Evolutionary conservation across 192 early-diverging fungal genomes (phyloP).

Genomic region (Kickxella alabastrina): DNA sequence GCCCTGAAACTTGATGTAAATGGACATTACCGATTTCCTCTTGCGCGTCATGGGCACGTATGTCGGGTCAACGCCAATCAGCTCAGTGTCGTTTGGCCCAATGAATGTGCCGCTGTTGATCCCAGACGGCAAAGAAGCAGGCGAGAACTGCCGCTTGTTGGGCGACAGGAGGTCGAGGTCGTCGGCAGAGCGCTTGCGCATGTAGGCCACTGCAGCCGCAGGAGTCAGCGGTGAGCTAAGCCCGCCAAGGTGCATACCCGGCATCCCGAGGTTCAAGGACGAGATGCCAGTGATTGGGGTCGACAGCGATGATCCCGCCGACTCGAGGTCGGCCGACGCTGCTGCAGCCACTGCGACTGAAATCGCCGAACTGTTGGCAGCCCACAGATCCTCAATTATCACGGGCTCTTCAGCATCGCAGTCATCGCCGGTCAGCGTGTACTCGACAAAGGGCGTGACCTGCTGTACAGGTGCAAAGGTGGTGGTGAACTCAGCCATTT

Average conservation of each 20-base stretch:
- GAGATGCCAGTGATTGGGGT: slow-evolving; percentile 23
- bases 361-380: slow-evolving; percentile 5
- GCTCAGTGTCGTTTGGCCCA: slow-evolving; percentile 16
- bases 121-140: slow-evolving; percentile 22
- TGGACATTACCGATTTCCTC: slow-evolving; percentile 46
- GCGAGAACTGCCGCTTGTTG: slow-evolving; percentile 38
- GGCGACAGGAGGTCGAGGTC: slow-evolving; percentile 33
- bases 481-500: slow-evolving; percentile 30
- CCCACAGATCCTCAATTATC: slow-evolving; percentile 32
- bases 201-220: slow-evolving; percentile 17
- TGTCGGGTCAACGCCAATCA: slow-evolving; percentile 57
- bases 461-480: slow-evolving; percentile 39
- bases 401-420: slow-evolving; percentile 53
- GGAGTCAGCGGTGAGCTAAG: slow-evolving; percentile 18
- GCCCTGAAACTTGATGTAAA: slow-evolving; percentile 57
- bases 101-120: not conserved
- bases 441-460: slow-evolving; percentile 31
- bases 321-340: slow-evolving; percentile 15
- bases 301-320: slow-evolving; percentile 11
- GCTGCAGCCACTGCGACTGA: slow-evolving; percentile 8
- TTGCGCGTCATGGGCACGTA: slow-evolving; percentile 56
- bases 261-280: slow-evolving; percentile 37
- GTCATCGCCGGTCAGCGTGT: slow-evolving; percentile 42
- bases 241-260: slow-evolving; percentile 25
- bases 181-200: slow-evolving; percentile 45